Base-by-base conservation (phyloP, 129 eudicot genomes). In the Flaveria bidentis region DNA sequence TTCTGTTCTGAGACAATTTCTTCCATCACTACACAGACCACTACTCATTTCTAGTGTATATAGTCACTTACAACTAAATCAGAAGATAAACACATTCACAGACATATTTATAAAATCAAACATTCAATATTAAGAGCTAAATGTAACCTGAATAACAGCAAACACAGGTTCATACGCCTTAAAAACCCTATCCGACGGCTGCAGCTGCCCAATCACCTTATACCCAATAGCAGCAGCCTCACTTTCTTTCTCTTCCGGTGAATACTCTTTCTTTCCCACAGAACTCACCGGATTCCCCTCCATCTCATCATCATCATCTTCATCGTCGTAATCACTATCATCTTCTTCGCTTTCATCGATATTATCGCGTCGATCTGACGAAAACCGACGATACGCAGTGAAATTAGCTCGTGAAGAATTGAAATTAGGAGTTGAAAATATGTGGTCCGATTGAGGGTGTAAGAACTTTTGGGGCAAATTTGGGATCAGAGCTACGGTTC, bases 161-260 rank as follows among this genome's bases (percentile, higher is more conserved):
- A 89, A 91, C 44, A 89, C 94, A 15, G 99, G 92, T 78, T 91
- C 96, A 64, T 91, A 94, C 7, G 74, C 72, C 66, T 91, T 91
- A 72, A 87, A 86, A 67, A 87, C 92, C 23, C 89, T 83, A 26
- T 94, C 99, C 0, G 90, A 82, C 11, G 77, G 75, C 76, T 86
- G 78, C 16, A 95, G 88, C 22, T 85, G 97, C 30, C 96, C 97
- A 46, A 87, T 64, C 45, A 95, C 96, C 73, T 77, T 81, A 74
- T 95, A 95, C 39, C 99, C 99, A 72, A 95, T 91, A 13, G 84
- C 90, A 55, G 86, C 85, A 53, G 99, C 96, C 60, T 91, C 97
- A 7, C 28, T 22, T 46, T 81, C 90, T 69, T 82, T 91, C 79
- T 91, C 97, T 74, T 94, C 93, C 9, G 45, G 65, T 0, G 91